Base-by-base conservation (phyloP, 192 early-diverging fungal species). In the Linnemannia zychae region DNA sequence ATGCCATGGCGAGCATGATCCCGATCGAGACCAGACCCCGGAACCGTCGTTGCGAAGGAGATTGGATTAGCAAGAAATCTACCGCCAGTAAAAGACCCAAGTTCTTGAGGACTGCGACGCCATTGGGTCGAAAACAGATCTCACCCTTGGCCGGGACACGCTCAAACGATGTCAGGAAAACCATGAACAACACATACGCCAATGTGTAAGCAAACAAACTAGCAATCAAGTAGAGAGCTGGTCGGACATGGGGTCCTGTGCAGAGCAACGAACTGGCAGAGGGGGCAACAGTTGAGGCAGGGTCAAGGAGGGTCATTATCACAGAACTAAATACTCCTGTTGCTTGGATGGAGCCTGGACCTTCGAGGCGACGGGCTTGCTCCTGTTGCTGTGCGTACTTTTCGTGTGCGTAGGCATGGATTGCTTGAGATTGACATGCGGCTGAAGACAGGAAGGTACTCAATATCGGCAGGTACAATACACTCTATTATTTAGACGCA, bases 21-120 rank as follows among this genome's bases (percentile, higher is more conserved):
- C 90, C 86, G 68, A 95, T 91, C 20, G 95, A 94, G 16, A 95
- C 66, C 52, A 94, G 91, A 20, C 92, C 93, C 16, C 94, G 92
- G 60, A 95, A 88, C 33, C 91, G 88, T 22, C 89, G 79, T 50
- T 92, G 79, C 33, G 90, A 90, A 67, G 87, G 91, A 38, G 75
- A 94, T 40, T 91, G 89, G 12, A 91, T 92, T 40, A 95, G 81
- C 17, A 95, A 57, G 78, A 92, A 94, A 70, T 94, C 92, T 65
- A 95, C 92, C 3, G 92, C 93, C 37, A 94, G 77, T 11, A 95
- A 80, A 68, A 95, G 81, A 74, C 91, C 92, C 80, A 93, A 90
- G 78, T 95, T 94, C 76, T 95, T 95, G 71, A 93, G 90, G 48
- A 95, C 93, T 6, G 93, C 95, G n/a, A 94, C 90, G 47, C 91